Base-by-base conservation (phyloP, 305 asterid genomes). In the Ruellia speciosa region DNA sequence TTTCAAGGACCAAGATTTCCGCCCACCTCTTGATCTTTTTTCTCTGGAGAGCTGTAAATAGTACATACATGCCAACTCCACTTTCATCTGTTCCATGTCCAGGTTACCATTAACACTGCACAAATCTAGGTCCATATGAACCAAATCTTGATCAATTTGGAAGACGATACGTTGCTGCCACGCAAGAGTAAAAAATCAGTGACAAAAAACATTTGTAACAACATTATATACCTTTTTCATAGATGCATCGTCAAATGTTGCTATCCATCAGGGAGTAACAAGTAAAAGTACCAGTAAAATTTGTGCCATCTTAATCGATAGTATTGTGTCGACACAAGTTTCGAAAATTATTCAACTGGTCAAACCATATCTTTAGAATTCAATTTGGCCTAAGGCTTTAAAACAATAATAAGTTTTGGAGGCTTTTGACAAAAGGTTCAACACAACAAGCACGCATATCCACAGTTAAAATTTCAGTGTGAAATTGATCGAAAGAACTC, bases 11-110 rank as follows among this genome's bases (percentile, higher is more conserved):
- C 6, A 14, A 43, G 3, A 14, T 11, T 43, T 43, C 49, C 12
- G 49, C 15, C 31, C 77, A 86, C 99, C 99, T 77, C 75, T 74
- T 47, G 86, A 83, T 79, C 90, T 80, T 81, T 80, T 90, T 73
- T 78, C 85, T 53, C 59, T 65, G 45, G 85, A 68, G 52, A 86
- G 87, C 62, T 77, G 81, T 69, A 89, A 67, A 72, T 69, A 89
- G 80, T 83, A 86, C 77, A 75, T 77, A 81, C 99, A 89, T 57
- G 97, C 94, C 76, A 85, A 77, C 69, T 84, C 94, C 66, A 76
- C 77, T 78, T 81, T 84, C 79, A 93, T 67, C 69, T 73, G 79
- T 72, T 86, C 96, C 34, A 89, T 69, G 78, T 66, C 62, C 67
- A 75, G 77, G 17, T 74, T 79, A 61, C 62, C 78, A 62, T 79